These are phyloP conservation scores for Pholiota molesta DNA, from an alignment of 768 basidiomycete species.

Conservation along the genomic window DNA sequence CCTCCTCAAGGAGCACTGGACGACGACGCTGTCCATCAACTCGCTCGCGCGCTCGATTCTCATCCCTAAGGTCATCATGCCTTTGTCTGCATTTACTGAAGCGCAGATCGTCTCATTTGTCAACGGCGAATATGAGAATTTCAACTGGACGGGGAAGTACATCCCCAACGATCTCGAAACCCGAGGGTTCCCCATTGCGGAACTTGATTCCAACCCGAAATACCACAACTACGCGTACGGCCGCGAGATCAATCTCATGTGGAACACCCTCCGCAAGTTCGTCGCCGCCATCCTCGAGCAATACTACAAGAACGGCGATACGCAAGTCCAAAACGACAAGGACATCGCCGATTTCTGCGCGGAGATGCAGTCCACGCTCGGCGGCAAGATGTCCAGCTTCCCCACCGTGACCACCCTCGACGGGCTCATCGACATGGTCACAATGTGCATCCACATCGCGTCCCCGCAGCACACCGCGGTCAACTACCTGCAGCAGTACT, in stretches of 20 bases:
- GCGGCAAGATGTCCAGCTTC: constrained; percentile 28
- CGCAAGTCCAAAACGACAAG: constrained; percentile 23
- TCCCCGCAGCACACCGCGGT: constrained; percentile 35
- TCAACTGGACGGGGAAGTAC: constrained; percentile 29
- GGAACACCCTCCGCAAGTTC: constrained; percentile 30
- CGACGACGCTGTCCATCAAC: constrained; percentile 32
- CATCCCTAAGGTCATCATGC: constrained; percentile 28
- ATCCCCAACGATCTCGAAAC: constrained; percentile 29
- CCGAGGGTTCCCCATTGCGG: constrained; percentile 32
- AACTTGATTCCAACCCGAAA: constrained; percentile 24
- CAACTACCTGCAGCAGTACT: constrained; percentile 37
- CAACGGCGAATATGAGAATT: constrained; percentile 24
- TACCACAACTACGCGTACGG: constrained; percentile 35
- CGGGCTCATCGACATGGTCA: constrained; percentile 30
- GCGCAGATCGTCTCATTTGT: constrained; percentile 21
- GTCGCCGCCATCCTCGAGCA: constrained; percentile 22
- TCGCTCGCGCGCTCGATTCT: constrained; percentile 27
- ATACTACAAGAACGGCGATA: constrained; percentile 23
- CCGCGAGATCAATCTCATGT: constrained; percentile 26
- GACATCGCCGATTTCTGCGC: constrained; percentile 24
- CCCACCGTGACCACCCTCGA: constrained; percentile 28
- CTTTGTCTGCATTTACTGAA: constrained; percentile 22
- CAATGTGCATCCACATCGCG: constrained; percentile 36
- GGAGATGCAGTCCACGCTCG: constrained; percentile 25
- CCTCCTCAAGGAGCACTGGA: constrained; percentile 33